These are phyloP conservation scores for Cyberlindnera americana DNA, from an alignment of 805 yeast genomes.

Conservation along the genomic window DNA sequence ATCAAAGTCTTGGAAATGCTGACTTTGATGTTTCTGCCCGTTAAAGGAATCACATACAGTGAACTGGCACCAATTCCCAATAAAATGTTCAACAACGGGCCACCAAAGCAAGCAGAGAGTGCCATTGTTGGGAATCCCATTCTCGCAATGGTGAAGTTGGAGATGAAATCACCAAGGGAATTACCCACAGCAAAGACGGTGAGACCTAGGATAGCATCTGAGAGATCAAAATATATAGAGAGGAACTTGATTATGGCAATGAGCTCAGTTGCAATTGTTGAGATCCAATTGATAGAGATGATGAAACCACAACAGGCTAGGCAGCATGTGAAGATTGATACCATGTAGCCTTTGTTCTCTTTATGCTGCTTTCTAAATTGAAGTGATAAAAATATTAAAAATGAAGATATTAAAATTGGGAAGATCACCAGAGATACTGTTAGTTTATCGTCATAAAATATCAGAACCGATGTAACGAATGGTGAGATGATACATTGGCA, in stretches of 20 bases:
- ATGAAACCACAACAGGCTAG: slow-evolving; percentile 56
- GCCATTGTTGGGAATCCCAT: slow-evolving; percentile 93
- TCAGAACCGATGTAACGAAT: slow-evolving; percentile 14
- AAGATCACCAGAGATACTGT: slow-evolving; percentile 3
- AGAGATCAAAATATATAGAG: slow-evolving; percentile 54
- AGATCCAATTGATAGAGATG: slow-evolving; percentile 68
- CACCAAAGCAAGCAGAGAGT: slow-evolving; percentile 91
- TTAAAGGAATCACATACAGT: slow-evolving; percentile 36
- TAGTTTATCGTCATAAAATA: slow-evolving; percentile 14
- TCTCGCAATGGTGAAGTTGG: slow-evolving; percentile 75
- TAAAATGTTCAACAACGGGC: slow-evolving; percentile 76
- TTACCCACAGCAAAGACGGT: slow-evolving; percentile 94
- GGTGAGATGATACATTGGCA: slow-evolving; percentile 33
- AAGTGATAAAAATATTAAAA: slow-evolving; percentile 4
- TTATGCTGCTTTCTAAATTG: neutral
- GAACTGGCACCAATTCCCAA: slow-evolving; percentile 81
- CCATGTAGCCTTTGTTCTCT: neutral
- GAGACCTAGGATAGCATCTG: slow-evolving; percentile 81
- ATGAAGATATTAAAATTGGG: slow-evolving; percentile 6
- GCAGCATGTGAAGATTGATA: neutral
- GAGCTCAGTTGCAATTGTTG: slow-evolving; percentile 42
- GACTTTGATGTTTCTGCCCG: slow-evolving; percentile 30
- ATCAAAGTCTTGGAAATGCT: slow-evolving; percentile 36
- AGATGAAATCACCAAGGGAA: slow-evolving; percentile 84
- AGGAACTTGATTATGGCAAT: slow-evolving; percentile 62